Evolutionary conservation across 495 filamentous ascomycete genomes (phyloP).

Genomic region (Podospora pseudocomata): DNA sequence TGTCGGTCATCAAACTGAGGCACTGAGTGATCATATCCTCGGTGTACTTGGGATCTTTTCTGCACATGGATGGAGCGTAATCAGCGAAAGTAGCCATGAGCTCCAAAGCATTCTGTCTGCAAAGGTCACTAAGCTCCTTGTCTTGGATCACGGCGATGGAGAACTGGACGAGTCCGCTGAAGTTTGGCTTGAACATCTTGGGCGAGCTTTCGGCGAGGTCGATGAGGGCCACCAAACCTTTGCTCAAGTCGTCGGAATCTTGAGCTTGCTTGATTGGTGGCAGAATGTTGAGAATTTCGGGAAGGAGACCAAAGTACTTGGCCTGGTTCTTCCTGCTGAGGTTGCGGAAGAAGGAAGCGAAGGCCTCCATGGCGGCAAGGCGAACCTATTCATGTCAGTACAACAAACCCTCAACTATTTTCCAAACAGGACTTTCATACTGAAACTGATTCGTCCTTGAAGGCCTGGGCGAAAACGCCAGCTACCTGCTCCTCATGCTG

Average conservation of each 20-base stretch:
- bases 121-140: conserved; percentile 85
- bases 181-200: conserved; percentile 93
- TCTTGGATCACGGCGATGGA: conserved; percentile 90
- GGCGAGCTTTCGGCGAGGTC: conserved; percentile 88
- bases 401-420: conserved; percentile 10
- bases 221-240: conserved; percentile 83
- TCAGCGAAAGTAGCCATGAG: conserved; percentile 99
- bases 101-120: conserved; percentile 91
- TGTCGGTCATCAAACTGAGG: conserved; percentile 98
- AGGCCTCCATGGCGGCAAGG: conserved; percentile 92
- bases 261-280: conserved; percentile 85
- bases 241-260: conserved; percentile 85
- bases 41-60: conserved; percentile 85
- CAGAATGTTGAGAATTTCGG: conserved; percentile 86
- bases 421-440: conserved; percentile 48
- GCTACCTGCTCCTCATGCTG: conserved; percentile 86
- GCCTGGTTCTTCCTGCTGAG: conserved; percentile 78
- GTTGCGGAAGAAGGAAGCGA: conserved; percentile 90
- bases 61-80: conserved; percentile 87
- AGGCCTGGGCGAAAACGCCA: conserved; percentile 80
- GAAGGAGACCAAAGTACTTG: conserved; percentile 82
- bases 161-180: conserved; percentile 87
- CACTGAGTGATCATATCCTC: conserved; percentile 98
- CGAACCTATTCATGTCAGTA: conserved; percentile 55
- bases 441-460: conserved; percentile 78